phyloP scores from a whole-genome alignment of 2,329 filamentous ascomycete genomes.

The Clonostachys sp. region DNA sequence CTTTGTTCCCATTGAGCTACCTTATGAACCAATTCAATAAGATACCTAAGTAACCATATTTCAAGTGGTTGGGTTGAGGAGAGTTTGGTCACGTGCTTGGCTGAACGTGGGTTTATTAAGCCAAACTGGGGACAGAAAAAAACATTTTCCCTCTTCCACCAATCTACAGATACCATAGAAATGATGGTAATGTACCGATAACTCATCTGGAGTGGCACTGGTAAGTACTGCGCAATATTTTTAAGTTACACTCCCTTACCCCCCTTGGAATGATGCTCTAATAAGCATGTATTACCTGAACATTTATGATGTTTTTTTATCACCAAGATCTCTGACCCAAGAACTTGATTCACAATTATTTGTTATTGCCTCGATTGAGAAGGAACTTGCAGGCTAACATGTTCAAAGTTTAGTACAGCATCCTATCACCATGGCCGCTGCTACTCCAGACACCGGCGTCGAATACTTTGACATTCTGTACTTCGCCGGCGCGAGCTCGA shows the following conservation, averaged over 20 bases:
- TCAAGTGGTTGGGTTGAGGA: neutral
- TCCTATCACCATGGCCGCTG: constrained; percentile 3
- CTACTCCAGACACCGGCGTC: constrained; percentile 40
- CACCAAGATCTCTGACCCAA: constrained; percentile 69
- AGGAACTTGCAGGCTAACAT: constrained; percentile 2
- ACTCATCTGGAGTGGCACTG: constrained; percentile 1
- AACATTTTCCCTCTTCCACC: neutral
- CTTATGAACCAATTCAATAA: no score
- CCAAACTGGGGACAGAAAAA: neutral
- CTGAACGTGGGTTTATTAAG: neutral
- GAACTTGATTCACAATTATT: constrained; percentile 6
- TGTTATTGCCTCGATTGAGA: no score
- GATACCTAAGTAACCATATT: no score
- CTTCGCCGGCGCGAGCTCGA: constrained; percentile 72
- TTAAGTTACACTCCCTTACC: constrained; percentile 1
- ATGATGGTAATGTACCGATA: neutral
- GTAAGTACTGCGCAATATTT: constrained; percentile 23
- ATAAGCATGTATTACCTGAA: constrained; percentile 58
- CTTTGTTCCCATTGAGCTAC: neutral
- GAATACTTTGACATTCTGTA: constrained; percentile 79
- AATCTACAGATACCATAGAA: neutral
- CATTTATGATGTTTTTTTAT: constrained; percentile 55
- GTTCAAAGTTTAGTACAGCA: neutral
- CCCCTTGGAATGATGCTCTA: constrained; percentile 43
- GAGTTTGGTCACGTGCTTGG: neutral